These are phyloP conservation scores for Acidiella bohemica DNA, from an alignment of 495 filamentous ascomycete genomes.

Conservation along the genomic window DNA sequence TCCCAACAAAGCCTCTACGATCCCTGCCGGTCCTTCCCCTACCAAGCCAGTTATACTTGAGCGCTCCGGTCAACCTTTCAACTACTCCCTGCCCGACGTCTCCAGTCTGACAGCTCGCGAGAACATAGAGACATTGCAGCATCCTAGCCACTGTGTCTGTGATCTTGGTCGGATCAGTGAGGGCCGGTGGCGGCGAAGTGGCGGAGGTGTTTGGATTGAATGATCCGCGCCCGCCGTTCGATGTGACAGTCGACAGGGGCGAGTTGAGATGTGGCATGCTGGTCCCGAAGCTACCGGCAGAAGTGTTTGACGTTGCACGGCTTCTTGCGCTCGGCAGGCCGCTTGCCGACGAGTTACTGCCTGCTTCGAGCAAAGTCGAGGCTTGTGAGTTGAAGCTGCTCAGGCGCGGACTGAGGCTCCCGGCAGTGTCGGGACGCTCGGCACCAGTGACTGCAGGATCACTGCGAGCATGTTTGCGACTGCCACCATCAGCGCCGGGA, in stretches of 20 bases:
- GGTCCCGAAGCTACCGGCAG: constrained; percentile 45
- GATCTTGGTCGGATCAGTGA: constrained; percentile 63
- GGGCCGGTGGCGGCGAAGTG: constrained; percentile 5
- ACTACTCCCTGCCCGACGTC: constrained; percentile 69
- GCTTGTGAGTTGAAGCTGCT: constrained; percentile 63
- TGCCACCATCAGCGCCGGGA: constrained; percentile 25
- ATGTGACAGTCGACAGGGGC: no score
- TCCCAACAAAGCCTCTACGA: constrained; percentile 72
- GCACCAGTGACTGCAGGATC: constrained; percentile 17
- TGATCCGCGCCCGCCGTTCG: no score
- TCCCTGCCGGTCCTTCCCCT: constrained; percentile 81
- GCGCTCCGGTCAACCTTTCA: constrained; percentile 64
- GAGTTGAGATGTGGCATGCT: constrained; percentile 32
- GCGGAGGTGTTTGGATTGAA: no score
- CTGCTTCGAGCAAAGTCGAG: constrained; percentile 49
- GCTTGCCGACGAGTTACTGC: constrained; percentile 35
- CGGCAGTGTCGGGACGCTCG: constrained; percentile 51
- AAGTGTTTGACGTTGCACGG: constrained; percentile 79
- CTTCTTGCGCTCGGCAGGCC: constrained; percentile 43
- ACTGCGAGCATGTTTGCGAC: constrained; percentile 11
- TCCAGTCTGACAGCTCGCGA: constrained; percentile 58
- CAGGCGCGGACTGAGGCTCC: constrained; percentile 54
- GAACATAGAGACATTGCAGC: constrained; percentile 89
- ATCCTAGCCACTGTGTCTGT: constrained; percentile 91
- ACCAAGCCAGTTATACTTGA: constrained; percentile 95